Percentiles rank a stretch among this genome's conserved stretches.
Evolutionary conservation across 352 stramenopile genomes (phyloP).

Genomic region (Phytophthora pseudosyringae): DNA sequence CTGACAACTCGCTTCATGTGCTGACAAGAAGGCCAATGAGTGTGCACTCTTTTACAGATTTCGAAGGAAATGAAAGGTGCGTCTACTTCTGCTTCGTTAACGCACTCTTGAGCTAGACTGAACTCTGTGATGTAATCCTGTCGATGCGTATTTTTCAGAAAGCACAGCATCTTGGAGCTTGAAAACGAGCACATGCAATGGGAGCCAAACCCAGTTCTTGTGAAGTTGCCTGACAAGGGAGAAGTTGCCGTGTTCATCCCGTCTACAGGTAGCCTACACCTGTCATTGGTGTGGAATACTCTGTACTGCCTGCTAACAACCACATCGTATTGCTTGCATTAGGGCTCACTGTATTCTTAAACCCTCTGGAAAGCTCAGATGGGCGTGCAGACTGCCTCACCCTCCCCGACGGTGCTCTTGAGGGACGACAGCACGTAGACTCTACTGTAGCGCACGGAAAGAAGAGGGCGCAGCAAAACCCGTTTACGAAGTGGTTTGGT

Average conservation of each 20-base stretch:
- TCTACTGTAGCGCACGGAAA: conserved; percentile 5
- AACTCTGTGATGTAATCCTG: not conserved
- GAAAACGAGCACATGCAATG: conserved; percentile 76
- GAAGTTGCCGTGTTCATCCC: conserved; percentile 69
- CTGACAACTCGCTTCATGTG: conserved; percentile 69
- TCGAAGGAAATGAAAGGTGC: conserved; percentile 51
- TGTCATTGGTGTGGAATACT: not conserved
- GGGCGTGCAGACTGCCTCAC: conserved; percentile 58
- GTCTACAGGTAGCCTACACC: conserved; percentile 41
- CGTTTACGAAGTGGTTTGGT: conserved; percentile 62
- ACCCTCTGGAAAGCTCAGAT: conserved; percentile 43
- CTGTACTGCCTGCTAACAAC: not conserved
- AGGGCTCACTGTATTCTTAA: conserved; percentile 60
- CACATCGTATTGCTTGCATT: not conserved
- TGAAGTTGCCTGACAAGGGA: conserved; percentile 46
- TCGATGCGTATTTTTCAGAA: conserved; percentile 23
- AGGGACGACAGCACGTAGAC: conserved; percentile 48
- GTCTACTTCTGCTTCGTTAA: not conserved
- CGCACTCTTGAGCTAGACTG: not conserved
- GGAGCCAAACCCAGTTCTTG: conserved; percentile 56
- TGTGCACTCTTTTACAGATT: conserved; percentile 64
- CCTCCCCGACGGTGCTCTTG: conserved; percentile 59
- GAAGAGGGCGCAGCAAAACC: conserved; percentile 32
- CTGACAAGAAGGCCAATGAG: conserved; percentile 61
- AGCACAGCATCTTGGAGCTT: conserved; percentile 62